A percentile compares a stretch with the other conserved stretches of the same genome.
phyloP scores from a whole-genome alignment of 2,329 filamentous ascomycete species.

The Phoma sp. region DNA sequence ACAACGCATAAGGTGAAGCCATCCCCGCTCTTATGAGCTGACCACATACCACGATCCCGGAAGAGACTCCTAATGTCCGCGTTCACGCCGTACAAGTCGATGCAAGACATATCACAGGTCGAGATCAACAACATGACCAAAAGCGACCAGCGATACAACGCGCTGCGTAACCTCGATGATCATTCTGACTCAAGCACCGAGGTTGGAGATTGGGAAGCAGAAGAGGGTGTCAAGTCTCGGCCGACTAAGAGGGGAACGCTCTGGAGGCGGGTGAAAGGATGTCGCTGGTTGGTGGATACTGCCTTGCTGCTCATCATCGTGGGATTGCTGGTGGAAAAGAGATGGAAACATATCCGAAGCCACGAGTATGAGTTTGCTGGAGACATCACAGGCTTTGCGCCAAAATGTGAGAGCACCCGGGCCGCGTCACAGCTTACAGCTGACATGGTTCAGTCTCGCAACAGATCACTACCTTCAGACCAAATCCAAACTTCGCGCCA shows the following conservation, averaged over 20 bases:
- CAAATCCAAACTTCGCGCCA: conserved; percentile 35
- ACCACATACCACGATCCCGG: no score
- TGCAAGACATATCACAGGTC: conserved; percentile 22
- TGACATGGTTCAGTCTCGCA: conserved; percentile 34
- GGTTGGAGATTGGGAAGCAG: conserved; percentile 34
- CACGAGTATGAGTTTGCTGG: conserved; percentile 36
- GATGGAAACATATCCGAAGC: conserved; percentile 20
- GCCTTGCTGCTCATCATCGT: conserved; percentile 37
- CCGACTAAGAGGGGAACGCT: conserved; percentile 15
- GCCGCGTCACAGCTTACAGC: neutral
- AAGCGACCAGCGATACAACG: conserved; percentile 33
- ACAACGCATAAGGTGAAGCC: neutral
- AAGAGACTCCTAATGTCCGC: conserved; percentile 7
- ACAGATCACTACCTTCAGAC: conserved; percentile 39
- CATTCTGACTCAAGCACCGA: conserved; percentile 41
- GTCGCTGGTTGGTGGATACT: conserved; percentile 41
- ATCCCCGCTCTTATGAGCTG: neutral
- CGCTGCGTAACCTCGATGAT: conserved; percentile 28
- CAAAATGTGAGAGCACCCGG: conserved; percentile 28
- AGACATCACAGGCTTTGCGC: conserved; percentile 44
- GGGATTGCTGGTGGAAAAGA: conserved; percentile 37
- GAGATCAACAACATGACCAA: conserved; percentile 23
- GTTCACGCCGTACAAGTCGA: conserved; percentile 23
- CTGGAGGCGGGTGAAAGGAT: conserved; percentile 25
- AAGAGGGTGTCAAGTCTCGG: conserved; percentile 10